These are phyloP conservation scores for Hypomontagnella submonticulosa DNA, from an alignment of 495 filamentous ascomycete species.

Conservation along the genomic window DNA sequence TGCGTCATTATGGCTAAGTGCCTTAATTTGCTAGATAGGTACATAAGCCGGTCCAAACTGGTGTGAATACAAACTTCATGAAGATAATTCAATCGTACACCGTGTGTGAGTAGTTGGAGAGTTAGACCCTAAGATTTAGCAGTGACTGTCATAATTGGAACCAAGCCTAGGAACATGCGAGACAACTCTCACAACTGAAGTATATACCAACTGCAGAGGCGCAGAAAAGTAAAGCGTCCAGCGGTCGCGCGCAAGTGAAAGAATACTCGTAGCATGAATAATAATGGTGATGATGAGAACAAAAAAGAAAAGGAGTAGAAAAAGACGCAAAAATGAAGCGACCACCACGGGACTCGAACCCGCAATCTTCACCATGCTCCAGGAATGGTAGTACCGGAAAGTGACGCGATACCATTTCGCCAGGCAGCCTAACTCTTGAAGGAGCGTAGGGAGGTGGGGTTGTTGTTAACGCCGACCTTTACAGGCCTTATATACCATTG, in stretches of 20 bases:
- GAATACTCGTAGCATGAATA: no score
- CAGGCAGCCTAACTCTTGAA: slow-evolving; percentile 31
- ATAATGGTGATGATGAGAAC: background rate
- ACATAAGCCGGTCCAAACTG: background rate
- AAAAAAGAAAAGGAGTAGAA: background rate
- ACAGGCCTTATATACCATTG: background rate
- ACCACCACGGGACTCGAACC: slow-evolving; percentile 48
- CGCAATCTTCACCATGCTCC: slow-evolving; percentile 48
- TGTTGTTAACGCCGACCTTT: slow-evolving; percentile 24
- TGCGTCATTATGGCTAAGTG: background rate
- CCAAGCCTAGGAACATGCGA: no score
- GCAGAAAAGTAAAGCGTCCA: no score
- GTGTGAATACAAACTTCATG: slow-evolving; percentile 1
- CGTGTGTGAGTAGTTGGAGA: no score
- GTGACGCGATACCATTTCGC: slow-evolving; percentile 48
- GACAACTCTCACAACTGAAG: no score
- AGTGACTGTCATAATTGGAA: no score
- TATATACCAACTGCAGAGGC: no score
- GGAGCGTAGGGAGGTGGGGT: slow-evolving; percentile 14
- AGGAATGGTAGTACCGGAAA: slow-evolving; percentile 34
- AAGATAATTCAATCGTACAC: background rate
- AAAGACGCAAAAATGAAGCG: slow-evolving; percentile 17
- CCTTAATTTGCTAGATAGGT: background rate
- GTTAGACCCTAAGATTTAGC: no score
- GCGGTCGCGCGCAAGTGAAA: no score